These are phyloP conservation scores for Aspergillus nanangensis DNA, from an alignment of 495 filamentous ascomycete species.

Conservation along the genomic window DNA sequence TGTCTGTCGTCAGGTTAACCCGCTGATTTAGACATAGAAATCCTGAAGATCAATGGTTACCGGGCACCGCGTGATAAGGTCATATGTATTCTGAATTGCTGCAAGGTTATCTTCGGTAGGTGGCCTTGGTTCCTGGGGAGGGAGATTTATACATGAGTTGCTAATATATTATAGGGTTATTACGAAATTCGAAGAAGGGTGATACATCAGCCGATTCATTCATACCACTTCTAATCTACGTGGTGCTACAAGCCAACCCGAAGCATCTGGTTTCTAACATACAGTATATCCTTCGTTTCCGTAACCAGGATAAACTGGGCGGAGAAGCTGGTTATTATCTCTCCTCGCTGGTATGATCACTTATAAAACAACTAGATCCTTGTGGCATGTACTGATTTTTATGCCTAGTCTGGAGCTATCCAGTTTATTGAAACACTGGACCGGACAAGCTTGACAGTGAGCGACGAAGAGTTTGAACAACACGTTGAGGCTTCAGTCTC, in stretches of 20 bases:
- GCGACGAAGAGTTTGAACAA: slow-evolving; percentile 89
- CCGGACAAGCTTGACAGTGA: slow-evolving; percentile 86
- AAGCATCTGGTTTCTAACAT: slow-evolving; percentile 96
- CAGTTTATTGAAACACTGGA: slow-evolving; percentile 97
- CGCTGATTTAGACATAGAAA: slow-evolving; percentile 57
- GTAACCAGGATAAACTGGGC: slow-evolving; percentile 93
- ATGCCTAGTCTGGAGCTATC: slow-evolving; percentile 77
- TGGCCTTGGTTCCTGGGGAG: too few species aligned
- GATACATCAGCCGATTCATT: slow-evolving; percentile 97
- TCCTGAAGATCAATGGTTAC: slow-evolving; percentile 93
- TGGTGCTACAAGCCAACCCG: slow-evolving; percentile 89
- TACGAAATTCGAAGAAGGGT: slow-evolving; percentile 78
- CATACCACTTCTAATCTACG: slow-evolving; percentile 92
- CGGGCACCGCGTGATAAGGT: slow-evolving; percentile 95
- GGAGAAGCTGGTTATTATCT: slow-evolving; percentile 98
- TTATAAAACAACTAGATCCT: too few species aligned
- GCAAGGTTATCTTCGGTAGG: slow-evolving; percentile 97
- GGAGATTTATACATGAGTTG: background rate
- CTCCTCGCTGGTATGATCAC: slow-evolving; percentile 70
- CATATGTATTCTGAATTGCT: slow-evolving; percentile 96
- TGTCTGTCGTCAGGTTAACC: slow-evolving; percentile 17
- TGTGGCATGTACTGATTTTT: background rate
- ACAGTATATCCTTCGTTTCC: slow-evolving; percentile 94
- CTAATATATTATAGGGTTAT: slow-evolving; percentile 53
- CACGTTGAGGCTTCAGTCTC: slow-evolving; percentile 95